These are phyloP conservation scores for Globisporangium megalacanthum DNA, from an alignment of 352 stramenopile genomes.

Conservation along the genomic window DNA sequence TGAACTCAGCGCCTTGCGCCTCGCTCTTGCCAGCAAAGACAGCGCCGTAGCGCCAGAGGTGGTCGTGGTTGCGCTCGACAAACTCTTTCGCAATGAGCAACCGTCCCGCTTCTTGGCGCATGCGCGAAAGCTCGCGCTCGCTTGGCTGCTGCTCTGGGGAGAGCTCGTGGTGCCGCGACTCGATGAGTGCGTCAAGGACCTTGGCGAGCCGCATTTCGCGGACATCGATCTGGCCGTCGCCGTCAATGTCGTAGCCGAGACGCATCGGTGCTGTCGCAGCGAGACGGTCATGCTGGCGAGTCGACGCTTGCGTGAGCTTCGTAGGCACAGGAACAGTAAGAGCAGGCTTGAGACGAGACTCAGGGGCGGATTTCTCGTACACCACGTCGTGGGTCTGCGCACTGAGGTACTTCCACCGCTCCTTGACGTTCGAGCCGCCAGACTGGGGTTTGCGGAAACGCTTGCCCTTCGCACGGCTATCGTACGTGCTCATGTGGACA, in stretches of 20 bases:
- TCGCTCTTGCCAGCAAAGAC: constrained; percentile 62
- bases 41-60: constrained; percentile 56
- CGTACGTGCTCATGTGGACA: constrained; percentile 3
- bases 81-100: constrained; percentile 69
- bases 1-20: constrained; percentile 52
- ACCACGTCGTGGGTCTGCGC: constrained; percentile 42
- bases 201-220: constrained; percentile 65
- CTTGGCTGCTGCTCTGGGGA: constrained; percentile 3
- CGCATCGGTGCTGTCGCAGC: constrained; percentile 3
- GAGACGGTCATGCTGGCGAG: too few relatives aligned
- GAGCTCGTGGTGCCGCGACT: constrained; percentile 16
- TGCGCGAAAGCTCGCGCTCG: constrained; percentile 34
- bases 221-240: constrained; percentile 56
- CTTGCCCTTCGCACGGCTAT: constrained; percentile 38
- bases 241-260: constrained; percentile 55
- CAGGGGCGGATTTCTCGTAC: constrained; percentile 9
- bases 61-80: constrained; percentile 57
- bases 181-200: constrained; percentile 52
- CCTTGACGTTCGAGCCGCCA: constrained; percentile 42
- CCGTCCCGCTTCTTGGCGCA: constrained; percentile 46
- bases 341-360: neutral
- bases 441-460: constrained; percentile 45
- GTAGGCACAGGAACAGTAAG: neutral
- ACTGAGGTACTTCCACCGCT: constrained; percentile 49
- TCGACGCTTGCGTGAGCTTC: neutral